phyloP scores from a whole-genome alignment of 2,329 filamentous ascomycete genomes.

The Colletotrichum chrysophilum region DNA sequence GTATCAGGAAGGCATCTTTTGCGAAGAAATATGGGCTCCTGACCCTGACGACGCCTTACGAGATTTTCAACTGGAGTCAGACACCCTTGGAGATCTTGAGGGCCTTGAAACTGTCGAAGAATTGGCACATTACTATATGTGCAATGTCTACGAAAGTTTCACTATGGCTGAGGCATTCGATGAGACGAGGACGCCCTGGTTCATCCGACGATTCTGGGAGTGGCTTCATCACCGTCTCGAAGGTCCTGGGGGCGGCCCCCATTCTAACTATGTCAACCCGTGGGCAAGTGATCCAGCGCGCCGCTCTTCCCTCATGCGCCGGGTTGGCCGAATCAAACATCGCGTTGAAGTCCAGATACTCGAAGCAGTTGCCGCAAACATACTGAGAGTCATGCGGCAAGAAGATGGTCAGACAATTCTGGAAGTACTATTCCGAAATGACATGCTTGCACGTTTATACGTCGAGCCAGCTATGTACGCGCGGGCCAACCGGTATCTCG shows the following conservation, averaged over 20 bases:
- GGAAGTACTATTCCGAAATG: conserved; percentile 35
- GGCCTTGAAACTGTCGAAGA: not conserved
- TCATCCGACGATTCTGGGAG: not conserved
- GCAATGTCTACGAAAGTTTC: not conserved
- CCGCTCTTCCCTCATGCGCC: not conserved
- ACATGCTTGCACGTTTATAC: conserved; percentile 34
- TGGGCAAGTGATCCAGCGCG: not conserved
- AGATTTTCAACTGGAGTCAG: not conserved
- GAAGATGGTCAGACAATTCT: conserved; percentile 8
- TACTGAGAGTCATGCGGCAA: not conserved
- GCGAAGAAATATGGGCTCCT: not conserved
- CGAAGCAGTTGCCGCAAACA: not conserved
- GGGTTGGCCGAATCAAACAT: not conserved
- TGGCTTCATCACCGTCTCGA: not conserved
- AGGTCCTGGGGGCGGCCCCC: not conserved
- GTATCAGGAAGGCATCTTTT: not conserved
- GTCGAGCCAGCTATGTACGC: conserved; percentile 17
- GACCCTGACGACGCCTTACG: not conserved
- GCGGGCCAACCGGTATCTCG: not conserved
- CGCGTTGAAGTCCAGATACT: not conserved
- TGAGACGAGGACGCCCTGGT: not conserved
- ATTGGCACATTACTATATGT: not conserved
- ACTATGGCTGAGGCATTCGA: not conserved
- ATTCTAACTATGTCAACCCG: not conserved
- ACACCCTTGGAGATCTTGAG: not conserved